Evolutionary conservation across 2,329 filamentous ascomycete genomes (phyloP), one percentile per base, ranked within the genome.

Genomic region (Mycocentrospora acerina): DNA sequence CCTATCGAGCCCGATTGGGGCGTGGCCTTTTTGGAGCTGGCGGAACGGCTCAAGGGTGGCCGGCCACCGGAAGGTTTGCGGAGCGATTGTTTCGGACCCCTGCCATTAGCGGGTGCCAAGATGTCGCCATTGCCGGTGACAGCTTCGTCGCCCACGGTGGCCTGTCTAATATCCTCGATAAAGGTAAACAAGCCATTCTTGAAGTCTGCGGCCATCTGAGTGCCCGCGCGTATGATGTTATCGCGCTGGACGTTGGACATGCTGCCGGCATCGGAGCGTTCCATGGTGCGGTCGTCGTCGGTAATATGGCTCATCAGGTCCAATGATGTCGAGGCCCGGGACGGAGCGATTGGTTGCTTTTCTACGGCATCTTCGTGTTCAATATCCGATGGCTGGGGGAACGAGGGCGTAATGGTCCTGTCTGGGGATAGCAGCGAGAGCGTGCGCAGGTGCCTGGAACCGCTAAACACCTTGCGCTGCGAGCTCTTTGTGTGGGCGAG

Each of bases 131-230:
- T 31, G 12, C 44, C 48, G 24, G 70, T 71, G 28, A 81, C 83
- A 44, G 83, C 88, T 71, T 98, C 93, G 37, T 98, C 93, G 16
- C 93, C 93, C 6, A 98, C 90, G 0, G 93, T 95, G 11, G 91
- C 94, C 68, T 97, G 93, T 51, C 90, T 80, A 32, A 98, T 82
- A 62, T 98, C 93, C 64, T 97, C 93, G 43, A 95, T 82, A 68
- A 98, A 98, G 1, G 88, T 95, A 82, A 87, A 90, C 32, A 98
- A 72, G 2, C 93, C 91, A 35, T 93, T 82, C 63, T 85, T 88
- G 66, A 98, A 83, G 68, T 96, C 93, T 43, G 88, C 86, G 12
- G 90, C 87, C 67, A 95, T 84, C 66, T 93, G 88, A 62, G 90
- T 90, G 42, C 74, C 66, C 7, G 67, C 67, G 38, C 64, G 64